phyloP scores from a whole-genome alignment of 345 rosid species.

The Ceriops zippeliana region DNA sequence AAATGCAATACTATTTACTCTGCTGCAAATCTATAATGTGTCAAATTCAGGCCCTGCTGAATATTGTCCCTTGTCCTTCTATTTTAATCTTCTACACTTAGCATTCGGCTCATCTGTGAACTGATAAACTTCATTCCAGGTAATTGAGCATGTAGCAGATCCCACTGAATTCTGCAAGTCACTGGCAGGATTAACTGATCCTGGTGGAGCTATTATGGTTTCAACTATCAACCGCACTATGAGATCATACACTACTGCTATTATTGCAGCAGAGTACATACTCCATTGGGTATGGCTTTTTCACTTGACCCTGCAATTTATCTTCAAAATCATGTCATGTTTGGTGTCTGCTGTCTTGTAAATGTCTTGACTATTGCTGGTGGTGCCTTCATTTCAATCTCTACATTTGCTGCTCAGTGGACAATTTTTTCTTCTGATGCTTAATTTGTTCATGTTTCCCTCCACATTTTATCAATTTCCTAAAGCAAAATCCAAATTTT shows the following conservation, averaged over 20 bases:
- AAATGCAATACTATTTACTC: too few species aligned
- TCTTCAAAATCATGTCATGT: not conserved
- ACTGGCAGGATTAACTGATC: slow-evolving; percentile 53
- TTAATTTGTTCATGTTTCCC: too few species aligned
- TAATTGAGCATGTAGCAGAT: slow-evolving; percentile 91
- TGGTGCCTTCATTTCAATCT: too few species aligned
- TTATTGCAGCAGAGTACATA: slow-evolving; percentile 85
- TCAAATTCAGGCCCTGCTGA: not conserved
- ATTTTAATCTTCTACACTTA: not conserved
- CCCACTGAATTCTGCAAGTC: slow-evolving; percentile 94
- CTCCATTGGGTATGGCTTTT: slow-evolving; percentile 64
- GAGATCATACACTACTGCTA: slow-evolving; percentile 81
- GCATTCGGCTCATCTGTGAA: not conserved
- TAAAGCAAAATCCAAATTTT: too few species aligned
- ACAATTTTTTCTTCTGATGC: too few species aligned
- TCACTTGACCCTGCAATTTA: not conserved
- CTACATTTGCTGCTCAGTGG: too few species aligned
- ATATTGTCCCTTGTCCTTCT: not conserved
- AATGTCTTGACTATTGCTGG: too few species aligned
- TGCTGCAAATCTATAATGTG: too few species aligned
- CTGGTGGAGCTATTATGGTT: slow-evolving; percentile 69
- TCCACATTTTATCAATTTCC: too few species aligned
- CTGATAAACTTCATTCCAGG: slow-evolving; percentile 30
- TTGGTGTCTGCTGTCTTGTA: too few species aligned
- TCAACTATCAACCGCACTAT: slow-evolving; percentile 85